phyloP scores from a whole-genome alignment of 2,329 filamentous ascomycete genomes.

The Exophiala bonariae region DNA sequence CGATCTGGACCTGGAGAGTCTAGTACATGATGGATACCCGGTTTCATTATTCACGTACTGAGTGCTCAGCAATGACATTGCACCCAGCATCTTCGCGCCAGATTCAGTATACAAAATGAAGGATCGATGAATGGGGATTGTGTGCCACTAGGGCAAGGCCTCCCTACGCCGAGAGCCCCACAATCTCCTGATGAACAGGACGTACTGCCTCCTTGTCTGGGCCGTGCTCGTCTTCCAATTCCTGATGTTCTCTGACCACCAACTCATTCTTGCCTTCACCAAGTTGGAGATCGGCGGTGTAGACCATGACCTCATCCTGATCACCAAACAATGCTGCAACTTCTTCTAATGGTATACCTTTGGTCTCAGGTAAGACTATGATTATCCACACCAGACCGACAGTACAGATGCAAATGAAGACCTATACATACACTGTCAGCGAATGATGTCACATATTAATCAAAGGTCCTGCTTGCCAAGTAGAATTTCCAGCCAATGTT shows the following conservation, averaged over 20 bases:
- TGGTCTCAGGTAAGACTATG: conserved; percentile 28
- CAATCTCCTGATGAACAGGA: background rate
- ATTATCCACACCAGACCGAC: conserved; percentile 6
- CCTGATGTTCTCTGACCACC: conserved; percentile 1
- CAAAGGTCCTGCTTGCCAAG: conserved; percentile 23
- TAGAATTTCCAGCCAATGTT: conserved; percentile 36
- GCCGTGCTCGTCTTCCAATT: background rate
- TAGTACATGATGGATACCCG: too few species aligned
- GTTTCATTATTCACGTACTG: too few species aligned
- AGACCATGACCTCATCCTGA: conserved; percentile 12
- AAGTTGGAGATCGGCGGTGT: conserved; percentile 7
- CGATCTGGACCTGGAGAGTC: too few species aligned
- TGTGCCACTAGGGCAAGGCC: too few species aligned
- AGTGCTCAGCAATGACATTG: too few species aligned
- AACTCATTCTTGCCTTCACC: conserved; percentile 5
- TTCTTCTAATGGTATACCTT: conserved; percentile 33
- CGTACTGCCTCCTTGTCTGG: background rate
- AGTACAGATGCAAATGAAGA: conserved; percentile 17
- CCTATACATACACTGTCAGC: background rate
- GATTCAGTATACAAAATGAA: too few species aligned
- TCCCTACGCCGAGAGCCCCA: too few species aligned
- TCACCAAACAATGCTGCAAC: conserved; percentile 31
- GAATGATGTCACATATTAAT: background rate
- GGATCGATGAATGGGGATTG: too few species aligned
- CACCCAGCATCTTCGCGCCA: too few species aligned